Evolutionary conservation across 768 basidiomycete genomes (phyloP).

Genomic region (Phallus indusiatus): DNA sequence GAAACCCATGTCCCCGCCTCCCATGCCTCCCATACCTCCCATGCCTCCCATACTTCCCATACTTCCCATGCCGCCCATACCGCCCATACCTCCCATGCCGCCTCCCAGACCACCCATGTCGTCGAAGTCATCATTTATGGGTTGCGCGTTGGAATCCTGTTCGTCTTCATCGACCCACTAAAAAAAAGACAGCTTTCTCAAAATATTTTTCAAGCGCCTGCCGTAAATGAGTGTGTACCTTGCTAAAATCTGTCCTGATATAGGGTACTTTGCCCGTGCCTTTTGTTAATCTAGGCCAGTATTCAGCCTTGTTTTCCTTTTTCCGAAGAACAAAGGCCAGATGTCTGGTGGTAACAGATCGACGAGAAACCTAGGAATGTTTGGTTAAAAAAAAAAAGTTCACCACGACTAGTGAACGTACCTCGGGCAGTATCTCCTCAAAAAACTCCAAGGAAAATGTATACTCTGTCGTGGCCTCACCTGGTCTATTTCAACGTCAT

Average conservation of each 20-base stretch:
- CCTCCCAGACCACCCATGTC: conserved; percentile 30
- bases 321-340: conserved; percentile 68
- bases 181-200: not conserved
- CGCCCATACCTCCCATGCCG: conserved; percentile 29
- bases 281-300: conserved; percentile 90
- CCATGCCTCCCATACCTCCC: conserved; percentile 45
- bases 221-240: conserved; percentile 24
- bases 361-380: conserved; percentile 41
- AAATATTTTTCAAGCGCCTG: not conserved
- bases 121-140: conserved; percentile 36
- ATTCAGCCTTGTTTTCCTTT: conserved; percentile 65
- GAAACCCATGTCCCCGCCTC: conserved; percentile 32
- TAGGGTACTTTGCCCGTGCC: conserved; percentile 71
- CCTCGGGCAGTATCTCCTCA: conserved; percentile 69
- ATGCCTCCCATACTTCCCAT: conserved; percentile 27
- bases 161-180: conserved; percentile 96
- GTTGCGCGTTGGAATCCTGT: conserved; percentile 53
- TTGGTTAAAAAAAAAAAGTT: not conserved
- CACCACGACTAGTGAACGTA: conserved; percentile 22
- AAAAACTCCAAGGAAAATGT: conserved; percentile 71
- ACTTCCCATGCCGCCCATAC: conserved; percentile 39
- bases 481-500: conserved; percentile 22
- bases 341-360: conserved; percentile 56
- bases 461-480: conserved; percentile 51
- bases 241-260: conserved; percentile 91